phyloP scores from a whole-genome alignment of 768 basidiomycete genomes.

The Paxillus rubicundulus region DNA sequence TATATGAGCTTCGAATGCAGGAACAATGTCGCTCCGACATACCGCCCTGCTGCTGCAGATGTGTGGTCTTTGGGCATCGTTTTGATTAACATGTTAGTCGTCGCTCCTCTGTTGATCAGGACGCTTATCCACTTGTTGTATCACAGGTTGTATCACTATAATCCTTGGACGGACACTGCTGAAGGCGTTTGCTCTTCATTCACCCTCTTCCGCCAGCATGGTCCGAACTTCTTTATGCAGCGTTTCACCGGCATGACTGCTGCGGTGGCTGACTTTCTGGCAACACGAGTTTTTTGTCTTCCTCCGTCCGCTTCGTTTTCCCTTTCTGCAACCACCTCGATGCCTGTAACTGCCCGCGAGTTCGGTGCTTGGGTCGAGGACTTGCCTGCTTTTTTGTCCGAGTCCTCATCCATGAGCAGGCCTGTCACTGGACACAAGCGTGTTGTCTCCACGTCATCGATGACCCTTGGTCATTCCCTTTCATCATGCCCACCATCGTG shows the following conservation, averaged over 20 bases:
- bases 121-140: constrained; percentile 2
- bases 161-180: constrained; percentile 96
- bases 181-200: constrained; percentile 81
- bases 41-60: constrained; percentile 92
- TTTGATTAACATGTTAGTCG: constrained; percentile 89
- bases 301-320: constrained; percentile 49
- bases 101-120: neutral
- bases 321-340: constrained; percentile 23
- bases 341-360: constrained; percentile 65
- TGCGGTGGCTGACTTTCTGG: constrained; percentile 84
- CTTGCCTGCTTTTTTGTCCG: constrained; percentile 70
- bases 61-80: constrained; percentile 99
- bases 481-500: constrained; percentile 64
- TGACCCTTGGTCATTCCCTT: constrained; percentile 60
- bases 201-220: constrained; percentile 71
- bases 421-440: constrained; percentile 48
- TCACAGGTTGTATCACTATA: constrained; percentile 89
- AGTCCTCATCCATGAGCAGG: constrained; percentile 28
- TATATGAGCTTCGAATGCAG: constrained; percentile 99
- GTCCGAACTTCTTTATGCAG: constrained; percentile 82
- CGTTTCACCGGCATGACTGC: constrained; percentile 89
- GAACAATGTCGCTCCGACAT: constrained; percentile 94
- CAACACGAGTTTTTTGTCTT: constrained; percentile 80
- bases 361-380: constrained; percentile 86
- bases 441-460: constrained; percentile 55